phyloP scores from a whole-genome alignment of 2,329 filamentous ascomycete species.

The Apiospora pterosperma region DNA sequence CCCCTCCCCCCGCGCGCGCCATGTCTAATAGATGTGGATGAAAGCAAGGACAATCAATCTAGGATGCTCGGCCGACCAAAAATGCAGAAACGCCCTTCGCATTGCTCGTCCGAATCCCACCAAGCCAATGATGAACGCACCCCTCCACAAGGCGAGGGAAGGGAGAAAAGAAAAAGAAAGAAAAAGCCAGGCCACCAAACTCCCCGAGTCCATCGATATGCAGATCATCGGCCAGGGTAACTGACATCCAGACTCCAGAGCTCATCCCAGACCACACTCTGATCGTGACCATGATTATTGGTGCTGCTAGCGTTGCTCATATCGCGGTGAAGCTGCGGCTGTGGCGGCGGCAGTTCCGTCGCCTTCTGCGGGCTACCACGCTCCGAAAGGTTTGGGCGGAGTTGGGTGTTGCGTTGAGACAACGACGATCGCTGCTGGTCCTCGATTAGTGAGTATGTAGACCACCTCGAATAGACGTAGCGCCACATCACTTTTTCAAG shows the following conservation, averaged over 20 bases:
- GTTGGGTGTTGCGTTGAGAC: not conserved
- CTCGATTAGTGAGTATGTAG: conserved; percentile 4
- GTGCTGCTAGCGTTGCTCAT: conserved; percentile 32
- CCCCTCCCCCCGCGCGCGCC: not conserved
- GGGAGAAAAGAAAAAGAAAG: not conserved
- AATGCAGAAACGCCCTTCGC: not conserved
- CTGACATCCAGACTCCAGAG: conserved; percentile 60
- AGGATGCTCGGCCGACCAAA: not conserved
- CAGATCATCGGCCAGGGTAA: conserved; percentile 40
- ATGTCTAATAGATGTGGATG: not conserved
- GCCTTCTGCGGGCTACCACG: conserved; percentile 7
- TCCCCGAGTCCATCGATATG: not conserved
- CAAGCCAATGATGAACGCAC: not conserved
- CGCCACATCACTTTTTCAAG: conserved; percentile 24
- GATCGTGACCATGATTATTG: conserved; percentile 38
- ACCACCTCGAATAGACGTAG: not conserved
- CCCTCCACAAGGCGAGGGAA: not conserved
- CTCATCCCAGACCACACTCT: conserved; percentile 58
- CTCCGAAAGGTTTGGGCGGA: not conserved
- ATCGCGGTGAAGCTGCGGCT: not conserved
- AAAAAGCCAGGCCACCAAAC: not conserved
- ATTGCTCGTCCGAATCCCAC: not conserved
- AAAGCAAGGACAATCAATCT: not conserved
- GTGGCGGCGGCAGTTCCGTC: not conserved
- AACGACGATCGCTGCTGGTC: conserved; percentile 7